Conservation (phyloP, 2,329 filamentous ascomycete genomes). For the Teratosphaeria zuluensis region DNA sequence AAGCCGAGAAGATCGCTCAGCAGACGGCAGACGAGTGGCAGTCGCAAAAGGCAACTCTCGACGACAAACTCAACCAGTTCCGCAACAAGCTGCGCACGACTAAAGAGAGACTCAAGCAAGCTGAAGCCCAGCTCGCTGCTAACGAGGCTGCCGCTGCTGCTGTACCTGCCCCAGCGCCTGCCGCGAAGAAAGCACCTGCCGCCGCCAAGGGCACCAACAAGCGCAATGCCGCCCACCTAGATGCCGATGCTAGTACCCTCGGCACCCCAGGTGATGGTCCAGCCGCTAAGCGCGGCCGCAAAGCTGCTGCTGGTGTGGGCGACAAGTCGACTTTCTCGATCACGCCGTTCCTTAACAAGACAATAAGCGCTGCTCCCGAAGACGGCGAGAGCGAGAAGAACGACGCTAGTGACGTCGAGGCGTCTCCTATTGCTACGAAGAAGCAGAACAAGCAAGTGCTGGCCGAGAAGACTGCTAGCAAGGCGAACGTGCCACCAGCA, state of each 20-base stretch:
- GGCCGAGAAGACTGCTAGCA: constrained; percentile 34
- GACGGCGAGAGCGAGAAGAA: constrained; percentile 17
- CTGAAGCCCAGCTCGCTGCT: constrained; percentile 41
- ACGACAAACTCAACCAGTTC: constrained; percentile 61
- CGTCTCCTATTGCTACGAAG: constrained; percentile 10
- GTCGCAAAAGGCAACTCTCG: constrained; percentile 53
- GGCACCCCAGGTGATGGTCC: constrained; percentile 41
- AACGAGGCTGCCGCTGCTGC: constrained; percentile 25
- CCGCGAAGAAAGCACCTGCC: constrained; percentile 23
- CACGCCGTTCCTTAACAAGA: constrained; percentile 81
- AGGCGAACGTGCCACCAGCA: constrained; percentile 27
- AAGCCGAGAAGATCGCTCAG: constrained; percentile 42
- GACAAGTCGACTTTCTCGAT: constrained; percentile 92
- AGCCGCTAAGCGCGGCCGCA: constrained; percentile 37
- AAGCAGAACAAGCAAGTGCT: constrained; percentile 32
- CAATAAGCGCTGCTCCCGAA: constrained; percentile 47
- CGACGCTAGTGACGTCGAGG: constrained; percentile 16
- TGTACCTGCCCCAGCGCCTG: constrained; percentile 8
- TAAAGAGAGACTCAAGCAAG: constrained; percentile 64
- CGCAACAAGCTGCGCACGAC: constrained; percentile 59
- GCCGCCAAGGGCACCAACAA: constrained; percentile 25
- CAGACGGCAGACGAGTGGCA: constrained; percentile 50
- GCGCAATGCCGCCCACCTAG: constrained; percentile 36
- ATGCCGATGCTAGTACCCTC: constrained; percentile 37
- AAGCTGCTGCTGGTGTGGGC: constrained; percentile 51